Evolutionary conservation across 179 eudicot genomes (phyloP).

Genomic region (Camellia oleifera): DNA sequence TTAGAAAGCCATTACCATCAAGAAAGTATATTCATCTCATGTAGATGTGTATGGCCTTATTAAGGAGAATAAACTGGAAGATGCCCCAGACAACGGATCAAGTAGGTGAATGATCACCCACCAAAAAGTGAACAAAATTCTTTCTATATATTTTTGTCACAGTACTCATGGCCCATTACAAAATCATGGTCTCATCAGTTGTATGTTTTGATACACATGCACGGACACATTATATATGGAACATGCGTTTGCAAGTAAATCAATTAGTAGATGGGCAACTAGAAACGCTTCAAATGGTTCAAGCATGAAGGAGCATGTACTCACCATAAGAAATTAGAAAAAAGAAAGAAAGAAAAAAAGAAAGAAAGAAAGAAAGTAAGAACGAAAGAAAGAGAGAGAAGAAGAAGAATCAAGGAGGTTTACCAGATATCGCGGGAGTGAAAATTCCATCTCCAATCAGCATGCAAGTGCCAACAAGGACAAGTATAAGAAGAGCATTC

Average conservation of each 20-base stretch:
- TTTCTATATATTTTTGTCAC: neutral
- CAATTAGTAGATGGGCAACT: neutral
- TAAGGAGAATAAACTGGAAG: neutral
- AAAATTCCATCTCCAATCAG: slow-evolving; percentile 85
- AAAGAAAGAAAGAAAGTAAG: neutral
- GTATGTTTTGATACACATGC: neutral
- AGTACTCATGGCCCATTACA: neutral
- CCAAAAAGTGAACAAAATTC: neutral
- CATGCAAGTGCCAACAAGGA: slow-evolving; percentile 82
- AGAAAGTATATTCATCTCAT: neutral
- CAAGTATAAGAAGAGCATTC: slow-evolving; percentile 72
- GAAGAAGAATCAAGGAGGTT: neutral
- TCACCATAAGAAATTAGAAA: neutral
- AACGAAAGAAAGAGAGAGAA: neutral
- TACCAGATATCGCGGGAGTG: slow-evolving; percentile 85
- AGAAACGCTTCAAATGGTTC: neutral
- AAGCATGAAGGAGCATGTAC: slow-evolving; percentile 10
- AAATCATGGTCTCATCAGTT: slow-evolving; percentile 11
- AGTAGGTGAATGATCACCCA: neutral
- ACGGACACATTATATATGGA: neutral
- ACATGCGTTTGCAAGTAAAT: neutral
- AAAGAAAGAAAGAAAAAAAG: neutral
- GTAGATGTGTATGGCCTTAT: neutral
- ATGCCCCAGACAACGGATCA: neutral
- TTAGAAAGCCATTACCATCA: neutral